Conservation (phyloP, 2,329 filamentous ascomycete species). For the Teratosphaeria pseudoeucalypti region DNA sequence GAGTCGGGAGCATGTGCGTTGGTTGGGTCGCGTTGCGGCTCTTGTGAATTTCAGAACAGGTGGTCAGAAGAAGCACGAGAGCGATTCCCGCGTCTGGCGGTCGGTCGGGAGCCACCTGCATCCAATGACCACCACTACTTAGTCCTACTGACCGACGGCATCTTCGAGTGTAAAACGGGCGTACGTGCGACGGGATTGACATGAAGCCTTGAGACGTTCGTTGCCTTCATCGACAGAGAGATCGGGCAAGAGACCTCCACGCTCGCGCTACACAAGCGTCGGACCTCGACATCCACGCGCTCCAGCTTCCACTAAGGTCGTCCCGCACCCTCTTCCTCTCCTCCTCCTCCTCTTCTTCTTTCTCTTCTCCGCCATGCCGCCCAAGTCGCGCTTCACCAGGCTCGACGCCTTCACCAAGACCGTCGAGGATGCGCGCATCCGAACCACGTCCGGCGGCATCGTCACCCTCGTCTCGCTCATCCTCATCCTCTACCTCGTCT, state of each 20-base stretch:
- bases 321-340: neutral
- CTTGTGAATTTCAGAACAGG: neutral
- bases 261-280: neutral
- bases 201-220: neutral
- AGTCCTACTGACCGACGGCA: too few relatives aligned
- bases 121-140: neutral
- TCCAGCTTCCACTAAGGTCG: neutral
- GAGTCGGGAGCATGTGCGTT: neutral
- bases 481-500: constrained; percentile 76
- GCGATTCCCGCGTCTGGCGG: neutral
- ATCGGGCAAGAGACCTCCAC: neutral
- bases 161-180: neutral
- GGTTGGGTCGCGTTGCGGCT: neutral
- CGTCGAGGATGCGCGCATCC: constrained; percentile 91
- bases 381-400: constrained; percentile 88
- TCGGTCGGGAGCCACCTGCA: neutral
- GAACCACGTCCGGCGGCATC: constrained; percentile 89
- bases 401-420: constrained; percentile 99
- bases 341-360: neutral
- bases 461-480: constrained; percentile 87
- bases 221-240: neutral
- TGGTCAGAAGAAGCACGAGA: neutral
- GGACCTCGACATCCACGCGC: neutral
- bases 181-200: neutral
- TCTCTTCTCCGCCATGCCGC: constrained; percentile 51